Percentiles rank a stretch among this genome's conserved stretches.
These are phyloP conservation scores for Nicotiana knightiana DNA, from an alignment of 257 asterid genomes.

Conservation along the genomic window DNA sequence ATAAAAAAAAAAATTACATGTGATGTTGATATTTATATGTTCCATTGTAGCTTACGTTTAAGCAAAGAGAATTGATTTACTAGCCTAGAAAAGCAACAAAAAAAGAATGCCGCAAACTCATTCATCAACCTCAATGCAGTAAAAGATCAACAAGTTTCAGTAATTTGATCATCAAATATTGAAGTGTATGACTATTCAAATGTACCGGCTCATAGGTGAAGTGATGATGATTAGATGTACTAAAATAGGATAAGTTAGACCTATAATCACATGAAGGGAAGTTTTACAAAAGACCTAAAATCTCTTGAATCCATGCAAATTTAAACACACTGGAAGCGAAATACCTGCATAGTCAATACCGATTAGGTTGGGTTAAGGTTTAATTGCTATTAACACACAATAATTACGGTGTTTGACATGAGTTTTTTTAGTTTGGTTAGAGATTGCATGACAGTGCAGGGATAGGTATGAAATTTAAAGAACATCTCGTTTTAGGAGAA, in stretches of 20 bases:
- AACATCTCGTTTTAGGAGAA: not conserved
- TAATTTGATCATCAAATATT: not conserved
- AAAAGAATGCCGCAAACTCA: not conserved
- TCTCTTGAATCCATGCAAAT: not conserved
- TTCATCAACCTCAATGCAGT: not conserved
- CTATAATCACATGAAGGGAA: not conserved
- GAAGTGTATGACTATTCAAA: not conserved
- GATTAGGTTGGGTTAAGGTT: not conserved
- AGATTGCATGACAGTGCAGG: not conserved
- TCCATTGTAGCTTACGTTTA: not conserved
- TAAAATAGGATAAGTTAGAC: not conserved
- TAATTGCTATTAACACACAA: not conserved
- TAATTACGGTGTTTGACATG: not conserved
- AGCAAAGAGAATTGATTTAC: not conserved
- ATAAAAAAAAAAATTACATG: conserved; percentile 2
- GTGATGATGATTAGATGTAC: not conserved
- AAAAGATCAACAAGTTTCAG: not conserved
- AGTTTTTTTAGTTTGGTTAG: not conserved
- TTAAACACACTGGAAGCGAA: not conserved
- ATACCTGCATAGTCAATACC: not conserved
- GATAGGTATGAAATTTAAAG: not conserved
- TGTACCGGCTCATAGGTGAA: not conserved
- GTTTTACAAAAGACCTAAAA: not conserved
- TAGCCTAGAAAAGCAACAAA: conserved; percentile 15
- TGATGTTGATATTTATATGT: not conserved